Base-by-base conservation (phyloP, 2,329 filamentous ascomycete species). In the Colletotrichum chrysophilum region DNA sequence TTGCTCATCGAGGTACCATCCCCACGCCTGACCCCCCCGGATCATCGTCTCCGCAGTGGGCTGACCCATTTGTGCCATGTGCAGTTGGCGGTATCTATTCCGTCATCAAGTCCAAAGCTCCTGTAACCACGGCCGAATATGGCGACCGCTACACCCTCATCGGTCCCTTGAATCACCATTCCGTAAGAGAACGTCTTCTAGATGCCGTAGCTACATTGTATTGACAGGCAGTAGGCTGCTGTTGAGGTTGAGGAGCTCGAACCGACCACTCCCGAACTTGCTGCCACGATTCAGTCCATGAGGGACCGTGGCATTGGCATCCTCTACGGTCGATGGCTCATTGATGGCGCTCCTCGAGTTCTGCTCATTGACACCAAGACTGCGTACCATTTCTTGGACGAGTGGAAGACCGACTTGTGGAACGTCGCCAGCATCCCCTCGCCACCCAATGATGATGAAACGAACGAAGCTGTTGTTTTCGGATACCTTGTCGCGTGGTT, bases 401-500 rank as follows among this genome's bases (percentile, higher is more conserved):
- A 99, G 87, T 99, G 97, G 97, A 98, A 98, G 87, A 91, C 94
- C 48, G 97, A 99, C 85, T 88, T 99, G 75, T 99, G 97, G 97
- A 95, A 96, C 80, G 92, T 93, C 12, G 94, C 96, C 30, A 94
- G 95, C 78, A 98, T 99, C 80, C 97, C 97, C n/a, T 95, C 96
- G 16, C 97, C 97, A 13, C 93, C 95, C 9, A 93, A 93, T 78
- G 97, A 99, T 82, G 93, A 96, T 68, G 97, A 99, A 89, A 98
- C 97, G 70, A 98, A 98, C 83, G 97, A 98, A 86, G 94, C 97
- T 55, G 97, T 98, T 83, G 95, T 98, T 56, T 98, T 98, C 87
- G 97, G 97, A 67, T 99, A 99, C 83, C 87, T 99, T 75, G 95
- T 98, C 60, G 96, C 97, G 36, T 99, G 97, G 97, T 98, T 98